A percentile compares a stretch with the other conserved stretches of the same genome.
Conservation (phyloP, 2,329 filamentous ascomycete genomes). For the Verticillium albo-atrum region DNA sequence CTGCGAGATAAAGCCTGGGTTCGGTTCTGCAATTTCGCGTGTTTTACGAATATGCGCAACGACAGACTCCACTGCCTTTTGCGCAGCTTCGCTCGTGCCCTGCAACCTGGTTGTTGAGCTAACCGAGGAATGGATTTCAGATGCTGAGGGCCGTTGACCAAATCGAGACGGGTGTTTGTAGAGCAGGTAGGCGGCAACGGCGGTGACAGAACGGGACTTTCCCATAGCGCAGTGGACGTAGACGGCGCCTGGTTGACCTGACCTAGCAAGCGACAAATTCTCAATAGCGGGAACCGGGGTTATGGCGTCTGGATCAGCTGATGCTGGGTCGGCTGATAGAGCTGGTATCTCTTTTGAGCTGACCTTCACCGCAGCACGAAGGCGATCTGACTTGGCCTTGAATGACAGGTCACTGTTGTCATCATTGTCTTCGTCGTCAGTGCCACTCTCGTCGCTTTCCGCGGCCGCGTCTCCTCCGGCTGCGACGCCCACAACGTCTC, state of each 20-base stretch:
- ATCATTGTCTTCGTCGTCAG: not conserved
- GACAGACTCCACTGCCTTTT: slow-evolving; percentile 52
- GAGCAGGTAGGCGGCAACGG: slow-evolving; percentile 81
- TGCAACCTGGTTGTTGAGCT: slow-evolving; percentile 14
- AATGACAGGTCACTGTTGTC: not conserved
- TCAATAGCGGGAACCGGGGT: slow-evolving; percentile 1
- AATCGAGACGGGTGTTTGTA: slow-evolving; percentile 56
- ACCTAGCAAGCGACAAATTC: slow-evolving; percentile 9
- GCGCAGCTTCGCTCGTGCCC: slow-evolving; percentile 28
- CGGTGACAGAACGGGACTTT: slow-evolving; percentile 85
- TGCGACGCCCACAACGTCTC: not conserved
- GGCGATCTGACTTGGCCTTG: slow-evolving; percentile 4
- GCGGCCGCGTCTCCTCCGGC: not conserved
- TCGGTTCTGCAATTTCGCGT: slow-evolving; percentile 80
- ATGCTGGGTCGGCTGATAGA: not conserved
- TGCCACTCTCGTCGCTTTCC: not conserved
- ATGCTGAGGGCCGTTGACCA: slow-evolving; percentile 19
- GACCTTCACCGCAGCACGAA: slow-evolving; percentile 4
- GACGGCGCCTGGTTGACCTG: slow-evolving; percentile 34
- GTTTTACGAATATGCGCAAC: slow-evolving; percentile 64
- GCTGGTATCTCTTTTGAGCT: not conserved
- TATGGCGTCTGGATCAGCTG: slow-evolving; percentile 6
- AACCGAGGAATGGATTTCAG: not conserved
- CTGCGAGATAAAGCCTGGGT: slow-evolving; percentile 87
- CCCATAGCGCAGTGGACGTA: slow-evolving; percentile 83